Conservation (phyloP, 2,329 filamentous ascomycete species). For the Clarireedia hainanense region DNA sequence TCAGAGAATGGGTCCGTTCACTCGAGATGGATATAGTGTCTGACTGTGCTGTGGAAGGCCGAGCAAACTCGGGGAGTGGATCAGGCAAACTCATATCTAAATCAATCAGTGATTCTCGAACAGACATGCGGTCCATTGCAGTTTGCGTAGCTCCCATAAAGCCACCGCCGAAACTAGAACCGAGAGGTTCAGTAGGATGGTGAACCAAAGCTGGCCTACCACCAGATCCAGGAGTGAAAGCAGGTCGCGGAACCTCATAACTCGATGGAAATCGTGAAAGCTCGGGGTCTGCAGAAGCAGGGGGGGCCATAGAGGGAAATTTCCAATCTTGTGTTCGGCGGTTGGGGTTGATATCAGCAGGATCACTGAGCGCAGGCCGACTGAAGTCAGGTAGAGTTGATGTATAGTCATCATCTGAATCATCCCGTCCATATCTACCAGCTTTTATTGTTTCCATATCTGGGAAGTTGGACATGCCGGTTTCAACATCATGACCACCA, state of each 20-base stretch:
- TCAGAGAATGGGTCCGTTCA: conserved; percentile 44
- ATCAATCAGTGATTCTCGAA: conserved; percentile 38
- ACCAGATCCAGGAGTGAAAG: conserved; percentile 25
- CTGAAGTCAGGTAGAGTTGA: conserved; percentile 33
- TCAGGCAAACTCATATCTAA: conserved; percentile 47
- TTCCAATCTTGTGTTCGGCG: conserved; percentile 50
- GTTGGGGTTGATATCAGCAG: conserved; percentile 45
- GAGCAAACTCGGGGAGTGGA: conserved; percentile 23
- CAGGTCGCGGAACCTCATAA: conserved; percentile 25
- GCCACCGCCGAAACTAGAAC: conserved; percentile 18
- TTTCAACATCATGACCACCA: conserved; percentile 50
- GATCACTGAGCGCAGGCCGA: conserved; percentile 49
- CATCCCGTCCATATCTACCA: conserved; percentile 15
- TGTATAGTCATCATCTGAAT: conserved; percentile 17
- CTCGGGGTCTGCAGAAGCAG: conserved; percentile 46
- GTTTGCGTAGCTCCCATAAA: conserved; percentile 3
- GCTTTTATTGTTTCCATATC: conserved; percentile 52
- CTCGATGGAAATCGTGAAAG: conserved; percentile 41
- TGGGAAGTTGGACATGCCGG: conserved; percentile 48
- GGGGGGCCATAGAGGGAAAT: conserved; percentile 46
- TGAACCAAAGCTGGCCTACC: conserved; percentile 41
- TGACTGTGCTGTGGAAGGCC: conserved; percentile 27
- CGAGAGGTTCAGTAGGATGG: conserved; percentile 44
- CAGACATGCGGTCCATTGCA: conserved; percentile 21
- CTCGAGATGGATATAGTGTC: conserved; percentile 42